Conservation (phyloP, 2,329 filamentous ascomycete species). For the Colletotrichum godetiae region DNA sequence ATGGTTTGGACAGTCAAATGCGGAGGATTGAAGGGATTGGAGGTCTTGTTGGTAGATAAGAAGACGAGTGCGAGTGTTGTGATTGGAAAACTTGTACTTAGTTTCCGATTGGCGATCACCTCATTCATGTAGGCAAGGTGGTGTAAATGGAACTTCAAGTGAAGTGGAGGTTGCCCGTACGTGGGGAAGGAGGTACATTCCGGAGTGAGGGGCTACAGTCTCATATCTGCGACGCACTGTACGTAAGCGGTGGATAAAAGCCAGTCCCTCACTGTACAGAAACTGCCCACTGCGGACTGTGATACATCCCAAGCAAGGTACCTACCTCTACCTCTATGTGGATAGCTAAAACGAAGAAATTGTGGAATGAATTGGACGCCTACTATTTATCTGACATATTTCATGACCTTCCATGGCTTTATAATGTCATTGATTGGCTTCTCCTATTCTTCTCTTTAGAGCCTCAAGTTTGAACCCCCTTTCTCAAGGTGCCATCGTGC, state of each 20-base stretch:
- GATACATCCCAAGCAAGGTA: not conserved
- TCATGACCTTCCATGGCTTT: not conserved
- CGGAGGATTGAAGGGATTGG: not conserved
- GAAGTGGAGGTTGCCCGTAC: constrained; percentile 15
- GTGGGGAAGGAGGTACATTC: constrained; percentile 23
- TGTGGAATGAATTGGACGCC: constrained; percentile 6
- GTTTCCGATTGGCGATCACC: constrained; percentile 8
- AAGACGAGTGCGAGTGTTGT: not conserved
- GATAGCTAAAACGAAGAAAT: not conserved
- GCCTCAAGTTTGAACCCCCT: not conserved
- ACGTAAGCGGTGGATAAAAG: fast-evolving
- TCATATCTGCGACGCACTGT: not conserved
- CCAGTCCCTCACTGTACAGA: not conserved
- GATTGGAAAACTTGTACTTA: not conserved
- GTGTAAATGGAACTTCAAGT: constrained; percentile 21
- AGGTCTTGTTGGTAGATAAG: not conserved
- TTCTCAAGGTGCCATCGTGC: not conserved
- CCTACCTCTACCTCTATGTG: not conserved
- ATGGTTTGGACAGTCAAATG: not conserved
- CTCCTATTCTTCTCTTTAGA: not conserved
- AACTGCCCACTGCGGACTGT: not conserved
- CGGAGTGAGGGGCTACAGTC: constrained; percentile 31
- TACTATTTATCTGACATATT: not conserved
- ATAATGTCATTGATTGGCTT: not conserved
- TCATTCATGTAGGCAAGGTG: not conserved